phyloP scores from a whole-genome alignment of 2,329 filamentous ascomycete genomes.

The Dothistroma septosporum region DNA sequence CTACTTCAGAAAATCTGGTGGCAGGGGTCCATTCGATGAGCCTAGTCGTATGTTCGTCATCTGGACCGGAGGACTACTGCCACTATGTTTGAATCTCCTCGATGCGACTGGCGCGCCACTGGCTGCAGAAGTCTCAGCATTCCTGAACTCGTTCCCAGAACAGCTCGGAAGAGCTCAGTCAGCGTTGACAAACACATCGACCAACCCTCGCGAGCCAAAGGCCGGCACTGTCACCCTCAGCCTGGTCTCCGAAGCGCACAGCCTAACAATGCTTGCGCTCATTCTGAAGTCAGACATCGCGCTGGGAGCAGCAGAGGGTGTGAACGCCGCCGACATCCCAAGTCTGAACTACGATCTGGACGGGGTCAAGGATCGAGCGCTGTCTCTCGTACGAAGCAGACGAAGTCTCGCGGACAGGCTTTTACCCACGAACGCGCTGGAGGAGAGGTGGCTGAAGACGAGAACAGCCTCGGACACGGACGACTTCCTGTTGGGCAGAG shows the following conservation, averaged over 20 bases:
- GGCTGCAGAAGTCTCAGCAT: conserved; percentile 77
- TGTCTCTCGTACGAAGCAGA: conserved; percentile 65
- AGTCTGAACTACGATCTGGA: conserved; percentile 70
- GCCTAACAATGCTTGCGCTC: conserved; percentile 68
- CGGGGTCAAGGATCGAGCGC: conserved; percentile 72
- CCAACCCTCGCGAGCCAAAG: conserved; percentile 38
- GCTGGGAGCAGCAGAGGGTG: conserved; percentile 58
- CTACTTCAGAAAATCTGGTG: conserved; percentile 64
- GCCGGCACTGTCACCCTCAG: conserved; percentile 65
- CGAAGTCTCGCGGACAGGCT: conserved; percentile 68
- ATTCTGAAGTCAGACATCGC: conserved; percentile 65
- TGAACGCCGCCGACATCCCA: conserved; percentile 61
- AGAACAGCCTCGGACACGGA: conserved; percentile 39
- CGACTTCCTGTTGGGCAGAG: conserved; percentile 70
- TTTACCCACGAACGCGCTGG: conserved; percentile 66
- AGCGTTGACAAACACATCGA: conserved; percentile 61
- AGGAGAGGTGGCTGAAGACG: conserved; percentile 56
- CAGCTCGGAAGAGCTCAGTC: conserved; percentile 69
- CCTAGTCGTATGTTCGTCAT: conserved; percentile 76
- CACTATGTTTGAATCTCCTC: conserved; percentile 82
- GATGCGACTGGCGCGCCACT: conserved; percentile 75
- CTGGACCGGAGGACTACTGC: conserved; percentile 84
- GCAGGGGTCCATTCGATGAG: conserved; percentile 75
- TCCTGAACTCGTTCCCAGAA: conserved; percentile 82
- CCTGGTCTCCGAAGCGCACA: conserved; percentile 72